phyloP scores from a whole-genome alignment of 1,284 basidiomycete species.

The Chalciporus sp. region DNA sequence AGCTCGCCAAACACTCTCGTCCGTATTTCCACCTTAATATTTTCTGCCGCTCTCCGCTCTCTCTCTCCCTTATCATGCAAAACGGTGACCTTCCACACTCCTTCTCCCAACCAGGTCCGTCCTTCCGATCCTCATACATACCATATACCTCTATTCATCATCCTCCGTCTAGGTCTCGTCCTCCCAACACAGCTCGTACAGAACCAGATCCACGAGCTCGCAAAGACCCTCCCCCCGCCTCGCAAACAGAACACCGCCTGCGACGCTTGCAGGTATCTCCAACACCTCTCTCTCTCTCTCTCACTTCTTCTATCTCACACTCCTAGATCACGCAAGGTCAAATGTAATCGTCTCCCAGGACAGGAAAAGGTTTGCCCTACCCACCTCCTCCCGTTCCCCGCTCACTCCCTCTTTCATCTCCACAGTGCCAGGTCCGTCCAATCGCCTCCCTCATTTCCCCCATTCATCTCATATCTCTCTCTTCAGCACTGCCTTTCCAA shows the following conservation, averaged over 20 bases:
- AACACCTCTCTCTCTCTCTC: neutral
- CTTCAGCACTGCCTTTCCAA: slow-evolving; percentile 75
- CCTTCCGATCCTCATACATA: slow-evolving; percentile 6
- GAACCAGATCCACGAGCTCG: slow-evolving; percentile 75
- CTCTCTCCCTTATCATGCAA: slow-evolving; percentile 40
- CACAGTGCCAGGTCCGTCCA: slow-evolving; percentile 63
- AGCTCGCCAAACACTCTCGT: slow-evolving; percentile 22
- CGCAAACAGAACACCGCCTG: slow-evolving; percentile 90
- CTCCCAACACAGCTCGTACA: slow-evolving; percentile 67
- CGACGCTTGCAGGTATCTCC: slow-evolving; percentile 76
- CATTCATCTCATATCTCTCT: slow-evolving; percentile 14
- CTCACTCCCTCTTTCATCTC: slow-evolving; percentile 23
- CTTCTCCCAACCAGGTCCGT: slow-evolving; percentile 47
- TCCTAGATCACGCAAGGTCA: slow-evolving; percentile 75
- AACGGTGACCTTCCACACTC: slow-evolving; percentile 35
- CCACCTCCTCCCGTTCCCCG: slow-evolving; percentile 3
- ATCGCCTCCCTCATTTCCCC: slow-evolving; percentile 7
- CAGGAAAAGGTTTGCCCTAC: slow-evolving; percentile 68
- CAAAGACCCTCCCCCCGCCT: slow-evolving; percentile 73
- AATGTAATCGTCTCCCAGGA: slow-evolving; percentile 75
- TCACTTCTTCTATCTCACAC: slow-evolving; percentile 20
- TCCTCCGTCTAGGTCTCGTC: slow-evolving; percentile 47
- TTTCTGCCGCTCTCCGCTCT: slow-evolving; percentile 22
- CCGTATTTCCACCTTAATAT: slow-evolving; percentile 29
- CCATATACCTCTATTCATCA: slow-evolving; percentile 17